Conservation (phyloP, 1,284 basidiomycete genomes). For the Trichosporon inkin region DNA sequence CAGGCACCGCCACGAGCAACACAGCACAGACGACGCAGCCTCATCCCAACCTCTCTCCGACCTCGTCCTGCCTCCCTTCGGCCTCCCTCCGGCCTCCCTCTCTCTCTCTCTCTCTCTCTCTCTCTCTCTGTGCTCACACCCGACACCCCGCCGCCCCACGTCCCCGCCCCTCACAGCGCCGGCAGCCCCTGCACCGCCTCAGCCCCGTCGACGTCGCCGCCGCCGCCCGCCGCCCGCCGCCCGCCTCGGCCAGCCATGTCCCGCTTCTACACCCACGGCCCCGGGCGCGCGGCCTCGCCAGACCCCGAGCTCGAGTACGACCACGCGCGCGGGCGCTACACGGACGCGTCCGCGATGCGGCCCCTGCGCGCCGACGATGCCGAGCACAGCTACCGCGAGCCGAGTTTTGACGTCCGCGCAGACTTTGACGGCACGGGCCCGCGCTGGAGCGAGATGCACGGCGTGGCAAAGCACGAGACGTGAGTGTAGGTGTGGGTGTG, state of each 20-base stretch:
- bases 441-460: conserved; percentile 59
- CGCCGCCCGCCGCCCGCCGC: not conserved
- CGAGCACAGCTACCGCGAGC: conserved; percentile 51
- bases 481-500: no score
- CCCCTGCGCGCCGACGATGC: conserved; percentile 19
- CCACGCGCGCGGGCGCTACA: not conserved
- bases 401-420: conserved; percentile 75
- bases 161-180: no score
- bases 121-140: no score
- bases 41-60: no score
- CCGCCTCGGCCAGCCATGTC: conserved; percentile 14
- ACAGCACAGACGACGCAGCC: no score
- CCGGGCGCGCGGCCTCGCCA: conserved; percentile 4
- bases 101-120: no score
- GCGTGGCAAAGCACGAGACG: conserved; percentile 52
- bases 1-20: no score
- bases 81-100: no score
- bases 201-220: not conserved
- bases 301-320: conserved; percentile 15
- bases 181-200: not conserved
- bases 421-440: conserved; percentile 88
- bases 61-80: no score
- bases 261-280: conserved; percentile 21
- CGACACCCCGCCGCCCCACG: no score
- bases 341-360: conserved; percentile 1